Conservation (phyloP, 768 basidiomycete species). For the Mycena galericulata region DNA sequence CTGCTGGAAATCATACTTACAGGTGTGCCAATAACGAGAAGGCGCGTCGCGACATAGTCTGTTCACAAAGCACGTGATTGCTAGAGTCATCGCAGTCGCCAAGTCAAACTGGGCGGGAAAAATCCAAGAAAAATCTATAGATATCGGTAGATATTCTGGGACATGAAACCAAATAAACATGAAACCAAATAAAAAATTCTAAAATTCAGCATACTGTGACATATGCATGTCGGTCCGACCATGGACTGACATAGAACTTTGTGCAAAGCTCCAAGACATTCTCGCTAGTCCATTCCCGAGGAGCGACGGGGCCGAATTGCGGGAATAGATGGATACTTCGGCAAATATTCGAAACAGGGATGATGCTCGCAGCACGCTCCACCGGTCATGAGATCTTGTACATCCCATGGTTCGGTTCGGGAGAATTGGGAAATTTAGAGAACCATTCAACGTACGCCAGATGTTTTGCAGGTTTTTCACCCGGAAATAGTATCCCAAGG, state of each 20-base stretch:
- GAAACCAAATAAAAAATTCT: too few relatives aligned
- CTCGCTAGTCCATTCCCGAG: conserved; percentile 39
- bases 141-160: too few relatives aligned
- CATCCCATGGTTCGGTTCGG: conserved; percentile 24
- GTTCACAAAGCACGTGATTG: too few relatives aligned
- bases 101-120: too few relatives aligned
- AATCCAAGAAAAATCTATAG: too few relatives aligned
- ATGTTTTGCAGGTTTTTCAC: conserved; percentile 28
- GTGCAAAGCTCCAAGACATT: conserved; percentile 30
- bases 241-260: conserved; percentile 25
- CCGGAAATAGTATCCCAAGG: background rate
- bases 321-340: conserved; percentile 42
- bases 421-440: conserved; percentile 22
- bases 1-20: too few relatives aligned
- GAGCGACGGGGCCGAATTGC: conserved; percentile 32
- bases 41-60: too few relatives aligned
- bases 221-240: conserved; percentile 23
- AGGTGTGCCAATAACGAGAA: too few relatives aligned
- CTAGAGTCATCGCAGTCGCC: too few relatives aligned
- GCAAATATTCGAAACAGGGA: conserved; percentile 31
- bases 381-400: conserved; percentile 14
- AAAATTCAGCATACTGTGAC: conserved; percentile 2
- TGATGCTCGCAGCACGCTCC: conserved; percentile 16
- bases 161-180: too few relatives aligned
- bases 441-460: conserved; percentile 49